phyloP scores from a whole-genome alignment of 2,329 filamentous ascomycete genomes.

The Alternaria consortialis region DNA sequence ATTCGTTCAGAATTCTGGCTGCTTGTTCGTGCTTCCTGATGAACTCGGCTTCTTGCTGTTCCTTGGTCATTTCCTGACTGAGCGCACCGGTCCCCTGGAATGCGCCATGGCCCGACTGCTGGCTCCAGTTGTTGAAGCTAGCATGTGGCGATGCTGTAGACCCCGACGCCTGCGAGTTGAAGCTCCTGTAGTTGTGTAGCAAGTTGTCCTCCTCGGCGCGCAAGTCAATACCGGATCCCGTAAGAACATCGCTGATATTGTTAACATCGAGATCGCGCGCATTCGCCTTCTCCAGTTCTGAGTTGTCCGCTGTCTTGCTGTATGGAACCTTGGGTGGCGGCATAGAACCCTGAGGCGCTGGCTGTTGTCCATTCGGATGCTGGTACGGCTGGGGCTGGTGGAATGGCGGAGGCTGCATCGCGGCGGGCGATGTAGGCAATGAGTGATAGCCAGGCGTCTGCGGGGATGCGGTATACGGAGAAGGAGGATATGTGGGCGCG shows the following conservation, averaged over 20 bases:
- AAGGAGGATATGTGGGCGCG: slow-evolving; percentile 57
- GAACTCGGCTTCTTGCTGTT: slow-evolving; percentile 71
- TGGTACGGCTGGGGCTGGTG: slow-evolving; percentile 63
- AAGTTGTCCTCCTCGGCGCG: slow-evolving; percentile 86
- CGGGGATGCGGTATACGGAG: slow-evolving; percentile 51
- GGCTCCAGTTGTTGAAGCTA: slow-evolving; percentile 58
- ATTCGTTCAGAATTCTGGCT: slow-evolving; percentile 67
- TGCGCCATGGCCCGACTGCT: slow-evolving; percentile 48
- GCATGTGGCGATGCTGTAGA: slow-evolving; percentile 52
- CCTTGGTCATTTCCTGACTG: slow-evolving; percentile 69
- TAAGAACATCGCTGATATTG: slow-evolving; percentile 83
- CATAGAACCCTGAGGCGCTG: slow-evolving; percentile 58
- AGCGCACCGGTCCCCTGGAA: slow-evolving; percentile 52
- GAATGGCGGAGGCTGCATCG: slow-evolving; percentile 50
- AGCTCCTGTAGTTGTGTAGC: slow-evolving; percentile 70
- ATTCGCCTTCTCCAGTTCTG: slow-evolving; percentile 64
- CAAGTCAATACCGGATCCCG: slow-evolving; percentile 85
- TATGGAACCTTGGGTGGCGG: slow-evolving; percentile 69
- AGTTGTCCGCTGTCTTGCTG: slow-evolving; percentile 52
- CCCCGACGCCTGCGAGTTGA: slow-evolving; percentile 49
- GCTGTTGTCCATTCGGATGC: slow-evolving; percentile 36
- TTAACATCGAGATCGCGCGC: slow-evolving; percentile 67
- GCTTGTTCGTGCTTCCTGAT: slow-evolving; percentile 73
- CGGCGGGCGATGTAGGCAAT: slow-evolving; percentile 45
- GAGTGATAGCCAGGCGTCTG: slow-evolving; percentile 39